These are phyloP conservation scores for Yarrowia bubula DNA, from an alignment of 805 yeast species.

Conservation along the genomic window DNA sequence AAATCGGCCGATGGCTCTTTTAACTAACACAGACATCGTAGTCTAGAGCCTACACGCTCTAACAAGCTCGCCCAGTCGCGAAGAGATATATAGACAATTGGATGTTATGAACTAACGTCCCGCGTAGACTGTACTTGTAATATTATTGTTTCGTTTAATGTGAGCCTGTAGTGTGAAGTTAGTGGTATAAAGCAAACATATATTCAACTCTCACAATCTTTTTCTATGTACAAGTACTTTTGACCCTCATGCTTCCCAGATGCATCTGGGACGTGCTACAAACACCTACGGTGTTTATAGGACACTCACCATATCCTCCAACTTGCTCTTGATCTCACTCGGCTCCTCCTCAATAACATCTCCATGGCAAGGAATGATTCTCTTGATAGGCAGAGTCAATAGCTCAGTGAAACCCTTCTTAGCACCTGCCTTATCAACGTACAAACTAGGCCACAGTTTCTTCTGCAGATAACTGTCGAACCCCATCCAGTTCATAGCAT, in stretches of 20 bases:
- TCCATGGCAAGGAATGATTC: conserved; percentile 24
- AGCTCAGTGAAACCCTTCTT: neutral
- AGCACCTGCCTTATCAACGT: neutral
- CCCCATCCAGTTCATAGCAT: conserved; percentile 14
- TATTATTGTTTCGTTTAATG: too few relatives aligned
- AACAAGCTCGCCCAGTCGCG: conserved; percentile 2
- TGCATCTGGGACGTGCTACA: too few relatives aligned
- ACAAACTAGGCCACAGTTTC: neutral
- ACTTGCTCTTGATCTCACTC: neutral
- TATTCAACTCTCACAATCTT: too few relatives aligned
- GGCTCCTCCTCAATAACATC: conserved; percentile 4
- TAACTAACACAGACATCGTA: conserved; percentile 16
- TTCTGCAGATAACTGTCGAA: conserved; percentile 8
- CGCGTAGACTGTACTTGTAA: too few relatives aligned
- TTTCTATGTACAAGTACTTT: too few relatives aligned
- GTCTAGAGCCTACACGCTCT: neutral
- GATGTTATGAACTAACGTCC: neutral
- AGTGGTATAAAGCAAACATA: too few relatives aligned
- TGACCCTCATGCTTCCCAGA: too few relatives aligned
- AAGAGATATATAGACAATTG: conserved; percentile 2
- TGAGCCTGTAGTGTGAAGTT: too few relatives aligned
- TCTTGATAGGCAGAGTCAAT: neutral
- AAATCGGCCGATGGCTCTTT: conserved; percentile 1
- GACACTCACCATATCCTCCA: neutral
- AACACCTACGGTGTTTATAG: neutral